A percentile compares a stretch with the other conserved stretches of the same genome.
phyloP scores from a whole-genome alignment of 2,329 filamentous ascomycete species.

The Aspergillus sp. region DNA sequence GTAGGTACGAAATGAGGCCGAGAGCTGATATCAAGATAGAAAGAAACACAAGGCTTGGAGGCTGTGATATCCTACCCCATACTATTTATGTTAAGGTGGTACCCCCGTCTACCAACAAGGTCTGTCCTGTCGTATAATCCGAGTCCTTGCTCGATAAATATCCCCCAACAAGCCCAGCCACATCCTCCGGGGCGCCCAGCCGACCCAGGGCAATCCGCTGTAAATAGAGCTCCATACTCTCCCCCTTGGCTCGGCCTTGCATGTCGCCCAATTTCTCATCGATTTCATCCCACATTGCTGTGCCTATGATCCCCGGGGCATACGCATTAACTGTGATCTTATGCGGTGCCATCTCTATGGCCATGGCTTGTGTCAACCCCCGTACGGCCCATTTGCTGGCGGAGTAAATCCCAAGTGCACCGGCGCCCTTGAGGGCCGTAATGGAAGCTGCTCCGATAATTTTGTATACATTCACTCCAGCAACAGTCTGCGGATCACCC shows the following conservation, averaged over 20 bases:
- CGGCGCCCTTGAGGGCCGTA: conserved; percentile 53
- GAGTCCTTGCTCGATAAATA: conserved; percentile 53
- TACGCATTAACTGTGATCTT: conserved; percentile 61
- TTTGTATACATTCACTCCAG: conserved; percentile 31
- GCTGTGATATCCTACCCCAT: neutral
- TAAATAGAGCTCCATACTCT: conserved; percentile 46
- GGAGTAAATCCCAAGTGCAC: conserved; percentile 54
- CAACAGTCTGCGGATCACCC: conserved; percentile 32
- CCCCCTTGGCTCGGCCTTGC: conserved; percentile 44
- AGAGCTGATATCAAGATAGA: neutral
- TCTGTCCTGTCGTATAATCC: conserved; percentile 60
- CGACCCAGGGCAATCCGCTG: conserved; percentile 50
- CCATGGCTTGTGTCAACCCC: conserved; percentile 57
- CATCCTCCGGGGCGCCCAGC: conserved; percentile 54
- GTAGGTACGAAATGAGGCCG: neutral
- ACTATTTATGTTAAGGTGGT: conserved; percentile 36
- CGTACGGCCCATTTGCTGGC: conserved; percentile 60
- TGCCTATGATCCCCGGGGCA: conserved; percentile 59
- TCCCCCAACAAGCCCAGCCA: conserved; percentile 53
- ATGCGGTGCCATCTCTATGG: conserved; percentile 56
- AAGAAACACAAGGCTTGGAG: neutral
- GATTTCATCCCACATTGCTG: conserved; percentile 61
- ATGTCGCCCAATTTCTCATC: conserved; percentile 52
- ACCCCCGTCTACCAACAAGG: conserved; percentile 54
- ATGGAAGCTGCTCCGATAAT: conserved; percentile 49